Evolutionary conservation across 306 rosid genomes (phyloP).

Genomic region (Fragaria iinumae): DNA sequence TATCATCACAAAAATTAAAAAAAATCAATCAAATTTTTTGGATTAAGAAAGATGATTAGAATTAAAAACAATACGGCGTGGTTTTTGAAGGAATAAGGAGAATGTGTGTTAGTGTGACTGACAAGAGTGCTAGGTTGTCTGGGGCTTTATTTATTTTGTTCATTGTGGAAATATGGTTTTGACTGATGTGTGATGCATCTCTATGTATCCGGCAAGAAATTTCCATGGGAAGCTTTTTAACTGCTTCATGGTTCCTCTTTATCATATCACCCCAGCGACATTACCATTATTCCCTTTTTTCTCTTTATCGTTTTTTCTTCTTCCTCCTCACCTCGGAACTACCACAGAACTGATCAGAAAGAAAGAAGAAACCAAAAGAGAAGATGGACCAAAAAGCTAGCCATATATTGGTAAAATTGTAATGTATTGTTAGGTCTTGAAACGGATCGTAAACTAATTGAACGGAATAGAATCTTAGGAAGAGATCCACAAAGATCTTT

Average conservation of each 20-base stretch:
- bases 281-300: constrained; percentile 41
- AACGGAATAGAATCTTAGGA: constrained; percentile 41
- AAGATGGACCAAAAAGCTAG: background rate
- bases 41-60: background rate
- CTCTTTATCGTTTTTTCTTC: constrained; percentile 14
- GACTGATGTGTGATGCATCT: constrained; percentile 29
- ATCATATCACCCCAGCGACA: constrained; percentile 62
- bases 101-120: constrained; percentile 34
- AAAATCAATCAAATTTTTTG: background rate
- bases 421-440: constrained; percentile 30
- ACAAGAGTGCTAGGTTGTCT: constrained; percentile 62
- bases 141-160: constrained; percentile 32
- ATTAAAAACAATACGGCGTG: background rate
- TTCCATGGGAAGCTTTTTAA: constrained; percentile 57
- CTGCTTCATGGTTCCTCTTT: constrained; percentile 66
- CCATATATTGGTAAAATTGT: background rate
- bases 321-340: constrained; percentile 51
- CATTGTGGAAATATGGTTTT: constrained; percentile 35
- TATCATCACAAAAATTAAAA: constrained; percentile 10
- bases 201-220: constrained; percentile 54
- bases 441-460: constrained; percentile 21
- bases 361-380: constrained; percentile 28
- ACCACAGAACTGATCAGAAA: constrained; percentile 37
- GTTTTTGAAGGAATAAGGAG: constrained; percentile 1
- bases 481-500: constrained; percentile 36